Conservation (phyloP, 257 asterid genomes). For the Parsonsia alboflavescens region DNA sequence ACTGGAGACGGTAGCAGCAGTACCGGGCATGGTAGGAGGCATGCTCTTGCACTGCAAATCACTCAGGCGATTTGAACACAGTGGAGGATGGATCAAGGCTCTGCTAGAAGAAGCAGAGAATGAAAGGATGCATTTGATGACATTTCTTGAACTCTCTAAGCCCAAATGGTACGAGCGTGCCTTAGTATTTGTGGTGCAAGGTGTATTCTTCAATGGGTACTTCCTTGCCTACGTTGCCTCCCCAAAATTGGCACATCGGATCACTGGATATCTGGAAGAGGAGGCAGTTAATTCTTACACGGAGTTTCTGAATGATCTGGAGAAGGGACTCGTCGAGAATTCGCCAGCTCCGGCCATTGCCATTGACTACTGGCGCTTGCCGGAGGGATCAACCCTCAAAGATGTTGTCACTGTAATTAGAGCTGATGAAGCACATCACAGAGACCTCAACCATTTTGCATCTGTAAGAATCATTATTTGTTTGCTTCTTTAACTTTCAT, state of each 20-base stretch:
- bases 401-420: slow-evolving; percentile 59
- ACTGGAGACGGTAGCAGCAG: slow-evolving; percentile 74
- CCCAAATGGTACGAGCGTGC: slow-evolving; percentile 59
- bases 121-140: slow-evolving; percentile 74
- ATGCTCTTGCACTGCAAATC: slow-evolving; percentile 65
- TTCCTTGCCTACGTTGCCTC: slow-evolving; percentile 46
- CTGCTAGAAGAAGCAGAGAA: slow-evolving; percentile 65
- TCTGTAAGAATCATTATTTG: slow-evolving; percentile 31
- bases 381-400: slow-evolving; percentile 39
- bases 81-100: slow-evolving; percentile 80
- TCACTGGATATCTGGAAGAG: slow-evolving; percentile 58
- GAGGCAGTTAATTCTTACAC: slow-evolving; percentile 71
- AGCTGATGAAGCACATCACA: slow-evolving; percentile 79
- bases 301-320: slow-evolving; percentile 48
- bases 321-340: slow-evolving; percentile 45
- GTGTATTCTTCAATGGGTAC: slow-evolving; percentile 55
- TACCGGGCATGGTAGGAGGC: slow-evolving; percentile 76
- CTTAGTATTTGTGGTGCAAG: slow-evolving; percentile 53
- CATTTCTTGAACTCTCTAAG: slow-evolving; percentile 50
- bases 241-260: slow-evolving; percentile 55
- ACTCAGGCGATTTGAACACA: slow-evolving; percentile 58
- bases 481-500: neutral
- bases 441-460: slow-evolving; percentile 66
- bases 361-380: slow-evolving; percentile 58
- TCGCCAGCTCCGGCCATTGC: slow-evolving; percentile 68